phyloP scores from a whole-genome alignment of 331 rosid species.

The Prunus yedoensis region DNA sequence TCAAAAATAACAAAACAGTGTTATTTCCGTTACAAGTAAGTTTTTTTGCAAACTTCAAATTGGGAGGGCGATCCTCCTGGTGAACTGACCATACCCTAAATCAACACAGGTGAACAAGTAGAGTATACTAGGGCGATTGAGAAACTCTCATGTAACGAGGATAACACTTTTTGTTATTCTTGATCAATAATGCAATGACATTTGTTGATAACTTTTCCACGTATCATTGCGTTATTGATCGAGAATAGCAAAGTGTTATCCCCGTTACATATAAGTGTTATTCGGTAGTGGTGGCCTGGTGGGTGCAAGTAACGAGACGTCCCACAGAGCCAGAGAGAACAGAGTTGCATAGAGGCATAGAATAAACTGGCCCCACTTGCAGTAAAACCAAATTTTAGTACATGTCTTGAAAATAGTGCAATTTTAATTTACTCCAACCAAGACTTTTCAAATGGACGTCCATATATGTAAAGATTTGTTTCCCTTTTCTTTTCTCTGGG shows the following conservation, averaged over 20 bases:
- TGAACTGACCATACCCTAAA: too few relatives aligned
- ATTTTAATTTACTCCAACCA: neutral
- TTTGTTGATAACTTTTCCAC: fast-evolving
- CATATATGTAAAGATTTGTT: too few relatives aligned
- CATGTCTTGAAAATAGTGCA: neutral
- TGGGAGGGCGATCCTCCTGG: too few relatives aligned
- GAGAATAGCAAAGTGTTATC: too few relatives aligned
- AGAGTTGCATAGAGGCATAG: neutral
- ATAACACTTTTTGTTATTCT: fast-evolving
- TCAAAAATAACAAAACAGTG: fast-evolving
- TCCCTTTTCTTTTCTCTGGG: too few relatives aligned
- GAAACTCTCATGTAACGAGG: fast-evolving
- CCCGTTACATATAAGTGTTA: too few relatives aligned
- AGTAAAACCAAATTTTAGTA: neutral
- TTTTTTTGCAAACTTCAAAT: too few relatives aligned
- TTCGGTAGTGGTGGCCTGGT: neutral
- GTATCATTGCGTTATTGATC: too few relatives aligned
- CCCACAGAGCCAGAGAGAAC: neutral
- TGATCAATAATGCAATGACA: fast-evolving
- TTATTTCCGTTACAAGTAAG: fast-evolving
- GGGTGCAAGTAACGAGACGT: conserved; percentile 24
- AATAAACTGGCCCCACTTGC: neutral
- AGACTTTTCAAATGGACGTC: too few relatives aligned
- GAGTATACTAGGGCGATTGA: too few relatives aligned
- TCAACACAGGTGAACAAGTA: too few relatives aligned